Evolutionary conservation across 2,329 filamentous ascomycete genomes (phyloP).

Genomic region (Cladosporium sp.): DNA sequence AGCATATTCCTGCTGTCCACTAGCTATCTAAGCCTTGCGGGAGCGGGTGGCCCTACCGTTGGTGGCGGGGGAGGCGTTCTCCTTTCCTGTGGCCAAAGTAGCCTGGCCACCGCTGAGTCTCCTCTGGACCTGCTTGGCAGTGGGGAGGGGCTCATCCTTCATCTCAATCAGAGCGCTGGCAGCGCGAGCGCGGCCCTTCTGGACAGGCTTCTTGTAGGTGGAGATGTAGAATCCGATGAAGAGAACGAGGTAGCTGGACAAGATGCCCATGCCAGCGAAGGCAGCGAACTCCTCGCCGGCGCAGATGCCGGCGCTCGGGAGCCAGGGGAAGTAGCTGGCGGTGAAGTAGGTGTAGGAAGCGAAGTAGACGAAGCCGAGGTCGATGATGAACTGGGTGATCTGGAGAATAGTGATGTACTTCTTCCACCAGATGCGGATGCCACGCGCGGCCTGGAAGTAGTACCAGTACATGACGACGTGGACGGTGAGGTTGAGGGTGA

Average conservation of each 20-base stretch:
- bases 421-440: conserved; percentile 98
- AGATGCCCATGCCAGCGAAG: conserved; percentile 84
- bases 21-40: conserved; percentile 63
- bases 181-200: conserved; percentile 71
- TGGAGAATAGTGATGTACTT: conserved; percentile 98
- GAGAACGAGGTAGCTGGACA: conserved; percentile 92
- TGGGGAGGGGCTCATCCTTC: conserved; percentile 67
- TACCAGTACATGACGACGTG: conserved; percentile 99
- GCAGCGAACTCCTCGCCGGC: conserved; percentile 97
- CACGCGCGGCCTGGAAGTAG: conserved; percentile 98
- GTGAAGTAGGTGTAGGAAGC: conserved; percentile 99
- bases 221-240: conserved; percentile 99
- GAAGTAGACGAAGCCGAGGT: conserved; percentile 97
- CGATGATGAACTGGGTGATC: conserved; percentile 95
- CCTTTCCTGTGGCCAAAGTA: conserved; percentile 38
- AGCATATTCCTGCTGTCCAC: background rate
- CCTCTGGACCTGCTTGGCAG: conserved; percentile 53
- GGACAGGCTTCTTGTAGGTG: conserved; percentile 85
- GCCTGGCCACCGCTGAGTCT: conserved; percentile 48
- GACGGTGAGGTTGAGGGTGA: conserved; percentile 86
- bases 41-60: conserved; percentile 66
- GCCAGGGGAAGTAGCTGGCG: conserved; percentile 80
- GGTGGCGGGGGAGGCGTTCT: conserved; percentile 43
- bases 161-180: conserved; percentile 86
- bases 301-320: conserved; percentile 83